A percentile compares a stretch with the other conserved stretches of the same genome.
phyloP scores from a whole-genome alignment of 345 rosid species.

The Jatropha curcas region DNA sequence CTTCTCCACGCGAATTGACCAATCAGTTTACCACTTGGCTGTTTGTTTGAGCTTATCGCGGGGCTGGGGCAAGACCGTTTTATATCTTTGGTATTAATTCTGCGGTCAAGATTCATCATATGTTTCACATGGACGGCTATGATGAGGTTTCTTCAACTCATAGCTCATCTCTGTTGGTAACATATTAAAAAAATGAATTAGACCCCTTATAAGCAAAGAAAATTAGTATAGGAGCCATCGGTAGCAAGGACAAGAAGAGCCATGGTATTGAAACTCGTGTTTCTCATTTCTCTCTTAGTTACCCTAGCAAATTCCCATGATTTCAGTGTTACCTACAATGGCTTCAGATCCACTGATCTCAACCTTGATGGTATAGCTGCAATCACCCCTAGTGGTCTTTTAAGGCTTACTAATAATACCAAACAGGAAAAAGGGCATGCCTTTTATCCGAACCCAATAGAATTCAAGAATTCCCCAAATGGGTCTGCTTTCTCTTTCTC shows the following conservation, averaged over 20 bases:
- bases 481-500: slow-evolving; percentile 45
- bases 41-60: no score
- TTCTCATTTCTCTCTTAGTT: not conserved
- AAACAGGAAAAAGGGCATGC: slow-evolving; percentile 39
- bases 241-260: not conserved
- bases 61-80: no score
- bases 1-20: no score
- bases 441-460: slow-evolving; percentile 36
- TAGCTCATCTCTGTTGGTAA: no score
- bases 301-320: slow-evolving; percentile 11
- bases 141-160: no score
- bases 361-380: slow-evolving; percentile 44
- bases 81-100: no score
- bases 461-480: slow-evolving; percentile 43
- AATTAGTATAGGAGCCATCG: not conserved
- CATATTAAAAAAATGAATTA: no score
- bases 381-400: slow-evolving; percentile 38
- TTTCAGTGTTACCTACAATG: slow-evolving; percentile 31
- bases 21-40: no score
- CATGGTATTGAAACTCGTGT: slow-evolving; percentile 23
- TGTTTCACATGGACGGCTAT: no score
- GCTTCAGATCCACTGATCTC: slow-evolving; percentile 36
- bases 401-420: slow-evolving; percentile 45
- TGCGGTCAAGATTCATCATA: no score
- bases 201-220: no score